phyloP scores from a whole-genome alignment of 1,284 basidiomycete genomes.

The Lentinula novae-zelandiae region DNA sequence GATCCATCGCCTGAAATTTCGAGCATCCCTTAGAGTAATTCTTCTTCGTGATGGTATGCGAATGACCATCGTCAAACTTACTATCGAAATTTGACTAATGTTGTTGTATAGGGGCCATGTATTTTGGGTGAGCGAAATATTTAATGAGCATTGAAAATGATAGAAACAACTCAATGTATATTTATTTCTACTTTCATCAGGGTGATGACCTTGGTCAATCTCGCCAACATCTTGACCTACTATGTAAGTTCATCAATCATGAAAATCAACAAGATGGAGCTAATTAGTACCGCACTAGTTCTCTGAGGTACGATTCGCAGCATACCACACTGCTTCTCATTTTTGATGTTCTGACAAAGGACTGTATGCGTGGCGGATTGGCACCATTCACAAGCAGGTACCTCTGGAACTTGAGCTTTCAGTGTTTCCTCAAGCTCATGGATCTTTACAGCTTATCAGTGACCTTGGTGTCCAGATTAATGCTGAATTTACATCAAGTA shows the following conservation, averaged over 20 bases:
- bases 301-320: neutral
- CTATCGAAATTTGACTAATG: too few relatives aligned
- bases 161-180: too few relatives aligned
- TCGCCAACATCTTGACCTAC: slow-evolving; percentile 3
- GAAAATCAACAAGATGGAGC: neutral
- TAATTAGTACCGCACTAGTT: neutral
- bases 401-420: too few relatives aligned
- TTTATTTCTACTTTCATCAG: neutral
- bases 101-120: slow-evolving; percentile 1
- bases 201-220: slow-evolving; percentile 2
- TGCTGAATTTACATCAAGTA: slow-evolving; percentile 9
- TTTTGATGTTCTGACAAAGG: neutral
- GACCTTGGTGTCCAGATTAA: slow-evolving; percentile 2
- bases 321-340: too few relatives aligned
- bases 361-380: slow-evolving; percentile 7
- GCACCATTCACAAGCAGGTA: slow-evolving; percentile 5
- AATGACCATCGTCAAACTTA: neutral
- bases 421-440: neutral
- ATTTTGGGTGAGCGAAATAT: slow-evolving; percentile 1
- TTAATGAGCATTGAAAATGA: too few relatives aligned
- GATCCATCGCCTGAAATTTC: neutral
- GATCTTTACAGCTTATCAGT: slow-evolving; percentile 3
- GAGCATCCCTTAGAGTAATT: slow-evolving; percentile 2
- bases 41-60: slow-evolving; percentile 8
- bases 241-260: neutral